A percentile compares a stretch with the other conserved stretches of the same genome.
Evolutionary conservation across 2,329 filamentous ascomycete species (phyloP).

Genomic region (Clarireedia paspali): DNA sequence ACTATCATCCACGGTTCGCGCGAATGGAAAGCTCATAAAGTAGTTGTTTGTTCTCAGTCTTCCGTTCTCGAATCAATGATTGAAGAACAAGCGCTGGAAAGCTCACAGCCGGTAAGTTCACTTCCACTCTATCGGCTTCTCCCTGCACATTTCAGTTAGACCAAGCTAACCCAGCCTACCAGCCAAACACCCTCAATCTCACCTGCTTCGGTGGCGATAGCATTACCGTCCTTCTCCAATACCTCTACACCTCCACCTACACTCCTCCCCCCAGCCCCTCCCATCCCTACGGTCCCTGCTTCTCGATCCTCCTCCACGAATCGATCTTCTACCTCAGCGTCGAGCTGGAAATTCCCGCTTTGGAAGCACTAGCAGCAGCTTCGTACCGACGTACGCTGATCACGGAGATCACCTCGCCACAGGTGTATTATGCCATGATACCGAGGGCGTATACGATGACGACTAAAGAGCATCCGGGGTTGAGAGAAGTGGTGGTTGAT

Average conservation of each 20-base stretch:
- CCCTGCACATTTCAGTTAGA: neutral
- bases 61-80: constrained; percentile 17
- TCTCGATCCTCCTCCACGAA: constrained; percentile 13
- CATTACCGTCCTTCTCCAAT: constrained; percentile 15
- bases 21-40: constrained; percentile 21
- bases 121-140: neutral
- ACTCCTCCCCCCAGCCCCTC: constrained; percentile 2
- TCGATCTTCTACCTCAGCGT: constrained; percentile 16
- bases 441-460: constrained; percentile 11
- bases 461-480: neutral
- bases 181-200: constrained; percentile 11
- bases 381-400: constrained; percentile 13
- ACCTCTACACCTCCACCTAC: constrained; percentile 20
- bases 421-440: constrained; percentile 10
- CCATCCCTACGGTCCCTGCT: neutral
- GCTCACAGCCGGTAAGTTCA: neutral
- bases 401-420: constrained; percentile 6
- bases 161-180: neutral
- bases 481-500: constrained; percentile 15
- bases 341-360: constrained; percentile 9
- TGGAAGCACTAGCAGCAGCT: constrained; percentile 8
- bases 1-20: constrained; percentile 15
- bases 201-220: constrained; percentile 9
- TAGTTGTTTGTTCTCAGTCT: constrained; percentile 22
- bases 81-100: neutral